Percentiles rank a stretch among this genome's conserved stretches.
Evolutionary conservation across 208 protist species (phyloP).

Genomic region (Naegleria fowleri): DNA sequence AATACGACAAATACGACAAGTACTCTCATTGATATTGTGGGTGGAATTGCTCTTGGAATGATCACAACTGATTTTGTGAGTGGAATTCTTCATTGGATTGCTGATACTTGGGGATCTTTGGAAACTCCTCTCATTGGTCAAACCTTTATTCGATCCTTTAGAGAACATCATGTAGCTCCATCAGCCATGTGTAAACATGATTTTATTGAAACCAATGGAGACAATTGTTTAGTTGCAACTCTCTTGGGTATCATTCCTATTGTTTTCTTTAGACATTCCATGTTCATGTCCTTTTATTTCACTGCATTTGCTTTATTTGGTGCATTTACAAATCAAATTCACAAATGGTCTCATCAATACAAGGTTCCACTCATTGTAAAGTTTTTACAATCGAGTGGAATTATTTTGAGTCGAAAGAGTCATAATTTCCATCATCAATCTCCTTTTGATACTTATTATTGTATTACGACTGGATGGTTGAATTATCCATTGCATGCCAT

Average conservation of each 20-base stretch:
- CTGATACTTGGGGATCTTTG: slow-evolving; percentile 83
- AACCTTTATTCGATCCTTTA: slow-evolving; percentile 84
- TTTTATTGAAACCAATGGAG: slow-evolving; percentile 86
- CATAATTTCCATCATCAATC: slow-evolving; percentile 81
- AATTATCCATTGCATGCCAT: slow-evolving; percentile 72
- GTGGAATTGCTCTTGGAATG: slow-evolving; percentile 62
- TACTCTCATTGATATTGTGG: slow-evolving; percentile 23
- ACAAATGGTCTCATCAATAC: slow-evolving; percentile 82
- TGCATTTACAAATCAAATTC: slow-evolving; percentile 79
- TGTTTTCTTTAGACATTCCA: slow-evolving; percentile 51
- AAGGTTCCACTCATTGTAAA: slow-evolving; percentile 57
- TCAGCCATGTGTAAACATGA: slow-evolving; percentile 81
- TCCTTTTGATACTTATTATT: slow-evolving; percentile 80
- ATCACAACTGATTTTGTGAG: slow-evolving; percentile 75
- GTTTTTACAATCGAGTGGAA: slow-evolving; percentile 57
- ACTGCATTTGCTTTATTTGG: slow-evolving; percentile 54
- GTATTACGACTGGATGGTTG: slow-evolving; percentile 89
- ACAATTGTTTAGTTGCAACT: slow-evolving; percentile 76
- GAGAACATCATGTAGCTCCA: slow-evolving; percentile 85
- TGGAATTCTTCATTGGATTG: slow-evolving; percentile 79
- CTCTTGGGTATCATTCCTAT: slow-evolving; percentile 60
- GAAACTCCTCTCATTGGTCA: slow-evolving; percentile 59
- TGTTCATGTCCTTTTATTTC: slow-evolving; percentile 53
- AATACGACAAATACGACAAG: no score
- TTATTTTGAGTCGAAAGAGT: slow-evolving; percentile 68